These are phyloP conservation scores for Claviceps sp. DNA, from an alignment of 2,329 filamentous ascomycete species.

Conservation along the genomic window DNA sequence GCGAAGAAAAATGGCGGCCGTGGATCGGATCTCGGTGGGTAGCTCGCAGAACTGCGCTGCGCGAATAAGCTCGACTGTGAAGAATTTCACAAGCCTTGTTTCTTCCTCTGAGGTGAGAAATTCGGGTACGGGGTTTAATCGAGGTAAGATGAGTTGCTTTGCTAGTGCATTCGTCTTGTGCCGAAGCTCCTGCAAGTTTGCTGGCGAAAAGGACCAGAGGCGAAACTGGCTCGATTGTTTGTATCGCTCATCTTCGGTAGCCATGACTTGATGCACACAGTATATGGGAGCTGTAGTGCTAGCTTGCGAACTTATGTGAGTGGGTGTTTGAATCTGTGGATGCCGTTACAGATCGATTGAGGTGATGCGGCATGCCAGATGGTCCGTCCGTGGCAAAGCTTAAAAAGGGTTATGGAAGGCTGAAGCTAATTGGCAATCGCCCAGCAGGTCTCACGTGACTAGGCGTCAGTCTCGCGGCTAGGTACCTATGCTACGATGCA, in stretches of 20 bases:
- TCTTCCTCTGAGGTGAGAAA: slow-evolving; percentile 79
- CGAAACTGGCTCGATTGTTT: slow-evolving; percentile 80
- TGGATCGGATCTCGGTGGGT: slow-evolving; percentile 40
- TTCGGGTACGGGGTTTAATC: slow-evolving; percentile 49
- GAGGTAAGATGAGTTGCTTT: slow-evolving; percentile 41
- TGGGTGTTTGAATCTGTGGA: neutral
- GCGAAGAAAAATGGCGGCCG: slow-evolving; percentile 77
- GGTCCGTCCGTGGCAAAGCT: no score
- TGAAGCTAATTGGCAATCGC: neutral
- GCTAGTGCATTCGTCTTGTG: slow-evolving; percentile 69
- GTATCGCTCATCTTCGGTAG: slow-evolving; percentile 82
- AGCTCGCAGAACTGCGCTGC: slow-evolving; percentile 40
- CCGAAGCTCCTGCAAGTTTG: slow-evolving; percentile 58
- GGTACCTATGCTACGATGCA: neutral
- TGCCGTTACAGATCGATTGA: neutral
- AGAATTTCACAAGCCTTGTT: slow-evolving; percentile 66
- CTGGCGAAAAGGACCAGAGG: slow-evolving; percentile 79
- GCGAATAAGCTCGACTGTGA: slow-evolving; percentile 45
- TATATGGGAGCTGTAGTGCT: neutral
- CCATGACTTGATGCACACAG: slow-evolving; percentile 34
- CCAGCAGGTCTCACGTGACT: slow-evolving; percentile 7
- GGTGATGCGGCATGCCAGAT: neutral
- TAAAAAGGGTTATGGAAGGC: no score
- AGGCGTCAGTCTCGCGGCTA: slow-evolving; percentile 1
- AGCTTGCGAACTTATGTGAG: neutral